These are phyloP conservation scores for Talaromyces amestolkiae DNA, from an alignment of 2,329 filamentous ascomycete species.

Conservation along the genomic window DNA sequence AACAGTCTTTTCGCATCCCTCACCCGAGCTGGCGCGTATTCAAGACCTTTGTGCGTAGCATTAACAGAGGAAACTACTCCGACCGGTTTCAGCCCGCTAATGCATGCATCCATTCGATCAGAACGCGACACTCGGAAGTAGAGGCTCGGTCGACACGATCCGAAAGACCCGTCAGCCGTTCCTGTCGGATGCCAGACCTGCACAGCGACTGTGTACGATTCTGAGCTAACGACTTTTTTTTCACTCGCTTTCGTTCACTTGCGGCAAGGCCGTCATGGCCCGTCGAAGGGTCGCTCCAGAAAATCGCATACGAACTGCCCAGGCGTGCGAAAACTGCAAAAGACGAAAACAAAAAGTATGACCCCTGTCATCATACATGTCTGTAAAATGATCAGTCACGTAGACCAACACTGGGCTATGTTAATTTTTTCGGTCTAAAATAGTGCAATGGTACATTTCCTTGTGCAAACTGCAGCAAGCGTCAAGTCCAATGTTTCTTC, in stretches of 20 bases:
- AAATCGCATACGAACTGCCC: conserved; percentile 61
- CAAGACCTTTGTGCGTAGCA: neutral
- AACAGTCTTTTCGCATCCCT: neutral
- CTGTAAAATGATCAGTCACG: neutral
- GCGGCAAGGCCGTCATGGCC: conserved; percentile 41
- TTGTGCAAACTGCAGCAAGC: conserved; percentile 59
- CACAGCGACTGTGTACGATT: neutral
- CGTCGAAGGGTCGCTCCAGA: conserved; percentile 57
- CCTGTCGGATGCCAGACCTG: conserved; percentile 7
- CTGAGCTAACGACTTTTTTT: neutral
- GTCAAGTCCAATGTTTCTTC: conserved; percentile 49
- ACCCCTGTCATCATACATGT: conserved; percentile 23
- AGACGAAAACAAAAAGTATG: conserved; percentile 65
- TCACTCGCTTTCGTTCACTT: neutral
- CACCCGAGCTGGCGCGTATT: neutral
- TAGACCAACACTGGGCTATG: neutral
- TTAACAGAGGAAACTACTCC: neutral
- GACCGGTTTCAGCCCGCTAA: neutral
- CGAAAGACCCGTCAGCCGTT: neutral
- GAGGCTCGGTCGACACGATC: conserved; percentile 5
- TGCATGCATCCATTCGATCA: neutral
- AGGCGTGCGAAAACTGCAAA: conserved; percentile 65
- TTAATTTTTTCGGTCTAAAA: neutral
- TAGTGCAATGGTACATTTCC: conserved; percentile 61
- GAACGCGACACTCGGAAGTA: conserved; percentile 1